These are phyloP conservation scores for Plasmodium inui DNA, from an alignment of 169 alveolate species.

Conservation along the genomic window DNA sequence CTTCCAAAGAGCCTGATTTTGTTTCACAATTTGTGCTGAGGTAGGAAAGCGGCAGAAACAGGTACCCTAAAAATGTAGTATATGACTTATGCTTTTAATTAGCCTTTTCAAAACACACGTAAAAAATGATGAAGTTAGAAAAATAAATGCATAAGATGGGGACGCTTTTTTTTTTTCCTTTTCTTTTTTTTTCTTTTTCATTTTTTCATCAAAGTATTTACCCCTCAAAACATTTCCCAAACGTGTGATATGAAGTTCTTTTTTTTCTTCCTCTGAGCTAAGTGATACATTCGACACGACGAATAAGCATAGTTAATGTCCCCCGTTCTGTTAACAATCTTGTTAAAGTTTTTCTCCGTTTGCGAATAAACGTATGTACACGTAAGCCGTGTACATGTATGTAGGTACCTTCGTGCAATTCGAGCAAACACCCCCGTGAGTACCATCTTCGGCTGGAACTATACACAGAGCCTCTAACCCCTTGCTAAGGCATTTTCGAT, in stretches of 20 bases:
- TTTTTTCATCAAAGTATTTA: not conserved
- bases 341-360: not conserved
- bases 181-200: not conserved
- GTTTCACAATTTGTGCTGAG: not conserved
- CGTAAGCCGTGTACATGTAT: not conserved
- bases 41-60: not conserved
- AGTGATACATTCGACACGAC: not conserved
- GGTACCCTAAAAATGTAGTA: not conserved
- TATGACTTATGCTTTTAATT: not conserved
- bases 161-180: not conserved
- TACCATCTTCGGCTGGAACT: not conserved
- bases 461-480: conserved; percentile 3
- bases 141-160: conserved; percentile 8
- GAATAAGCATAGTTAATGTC: not conserved
- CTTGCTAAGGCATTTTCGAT: not conserved
- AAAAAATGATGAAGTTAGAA: conserved; percentile 2
- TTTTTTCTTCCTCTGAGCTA: not conserved
- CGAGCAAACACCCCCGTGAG: not conserved
- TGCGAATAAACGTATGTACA: not conserved
- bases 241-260: not conserved
- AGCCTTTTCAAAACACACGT: not conserved
- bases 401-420: conserved; percentile 23
- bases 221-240: not conserved
- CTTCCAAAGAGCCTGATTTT: not conserved
- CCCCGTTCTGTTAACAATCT: not conserved